phyloP scores from a whole-genome alignment of 176 grass and related monocot genomes.

The Miscanthus lutarioriparius region DNA sequence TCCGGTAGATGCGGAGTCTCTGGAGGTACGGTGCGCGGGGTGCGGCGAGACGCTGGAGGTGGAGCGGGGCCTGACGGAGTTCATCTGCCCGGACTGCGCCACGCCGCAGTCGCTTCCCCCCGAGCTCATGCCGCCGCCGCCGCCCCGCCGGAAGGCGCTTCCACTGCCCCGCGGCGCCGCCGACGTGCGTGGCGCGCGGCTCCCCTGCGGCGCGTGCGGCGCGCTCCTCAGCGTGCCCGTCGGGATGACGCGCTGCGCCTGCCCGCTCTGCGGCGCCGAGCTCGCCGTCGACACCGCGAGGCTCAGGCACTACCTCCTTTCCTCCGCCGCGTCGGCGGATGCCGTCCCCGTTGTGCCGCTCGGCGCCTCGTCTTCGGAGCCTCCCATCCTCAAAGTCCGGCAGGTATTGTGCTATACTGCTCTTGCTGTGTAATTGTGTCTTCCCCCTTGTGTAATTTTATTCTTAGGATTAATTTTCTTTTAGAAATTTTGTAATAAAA shows the following conservation, averaged over 20 bases:
- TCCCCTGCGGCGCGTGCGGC: slow-evolving; percentile 50
- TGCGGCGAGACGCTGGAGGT: slow-evolving; percentile 58
- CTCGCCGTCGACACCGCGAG: slow-evolving; percentile 38
- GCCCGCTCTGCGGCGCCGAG: slow-evolving; percentile 46
- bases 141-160: slow-evolving; percentile 43
- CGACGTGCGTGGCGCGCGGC: slow-evolving; percentile 36
- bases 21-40: slow-evolving; percentile 50
- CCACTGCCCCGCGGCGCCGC: slow-evolving; percentile 49
- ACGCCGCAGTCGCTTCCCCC: slow-evolving; percentile 53
- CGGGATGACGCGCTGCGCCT: slow-evolving; percentile 39
- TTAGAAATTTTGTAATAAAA: not conserved
- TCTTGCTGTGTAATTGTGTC: not conserved
- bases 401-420: not conserved
- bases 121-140: slow-evolving; percentile 54
- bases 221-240: slow-evolving; percentile 45
- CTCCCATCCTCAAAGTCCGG: slow-evolving; percentile 17
- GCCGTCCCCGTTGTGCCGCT: slow-evolving; percentile 25
- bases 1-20: not conserved
- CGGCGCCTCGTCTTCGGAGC: slow-evolving; percentile 3
- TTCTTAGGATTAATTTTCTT: not conserved
- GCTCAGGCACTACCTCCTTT: slow-evolving; percentile 41
- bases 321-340: slow-evolving; percentile 1
- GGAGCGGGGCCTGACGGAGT: slow-evolving; percentile 52
- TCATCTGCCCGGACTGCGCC: slow-evolving; percentile 62
- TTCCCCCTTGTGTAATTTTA: not conserved